Conservation (phyloP, 192 early-diverging fungal genomes). For the Piromyces finnis region DNA sequence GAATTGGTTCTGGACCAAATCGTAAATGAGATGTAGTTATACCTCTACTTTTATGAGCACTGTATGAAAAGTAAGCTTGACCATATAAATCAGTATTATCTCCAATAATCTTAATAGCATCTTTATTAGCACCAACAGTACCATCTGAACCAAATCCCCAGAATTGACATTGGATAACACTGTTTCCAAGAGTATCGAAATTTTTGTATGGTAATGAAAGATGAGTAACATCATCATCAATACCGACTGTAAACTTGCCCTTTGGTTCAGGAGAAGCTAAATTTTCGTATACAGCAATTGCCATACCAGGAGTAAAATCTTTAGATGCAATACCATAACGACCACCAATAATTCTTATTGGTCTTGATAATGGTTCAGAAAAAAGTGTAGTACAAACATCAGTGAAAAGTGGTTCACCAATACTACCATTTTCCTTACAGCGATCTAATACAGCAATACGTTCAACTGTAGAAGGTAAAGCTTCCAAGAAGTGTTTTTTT, state of each 20-base stretch:
- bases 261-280: neutral
- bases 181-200: neutral
- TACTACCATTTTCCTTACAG: slow-evolving; percentile 28
- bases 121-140: neutral
- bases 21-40: slow-evolving; percentile 24
- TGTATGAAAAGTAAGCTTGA: neutral
- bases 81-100: neutral
- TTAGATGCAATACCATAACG: neutral
- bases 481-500: slow-evolving; percentile 42
- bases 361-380: slow-evolving; percentile 5
- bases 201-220: neutral
- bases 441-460: slow-evolving; percentile 60
- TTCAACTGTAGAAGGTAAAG: slow-evolving; percentile 45
- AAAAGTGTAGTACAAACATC: slow-evolving; percentile 63
- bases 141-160: neutral
- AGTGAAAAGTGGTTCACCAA: slow-evolving; percentile 68
- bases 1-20: slow-evolving; percentile 16
- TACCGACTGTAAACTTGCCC: neutral
- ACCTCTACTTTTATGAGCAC: neutral
- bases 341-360: neutral
- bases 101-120: neutral
- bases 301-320: neutral
- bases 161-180: neutral
- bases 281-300: neutral
- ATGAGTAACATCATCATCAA: neutral